These are phyloP conservation scores for Remersonia thermophila DNA, from an alignment of 2,329 filamentous ascomycete species.

Conservation along the genomic window DNA sequence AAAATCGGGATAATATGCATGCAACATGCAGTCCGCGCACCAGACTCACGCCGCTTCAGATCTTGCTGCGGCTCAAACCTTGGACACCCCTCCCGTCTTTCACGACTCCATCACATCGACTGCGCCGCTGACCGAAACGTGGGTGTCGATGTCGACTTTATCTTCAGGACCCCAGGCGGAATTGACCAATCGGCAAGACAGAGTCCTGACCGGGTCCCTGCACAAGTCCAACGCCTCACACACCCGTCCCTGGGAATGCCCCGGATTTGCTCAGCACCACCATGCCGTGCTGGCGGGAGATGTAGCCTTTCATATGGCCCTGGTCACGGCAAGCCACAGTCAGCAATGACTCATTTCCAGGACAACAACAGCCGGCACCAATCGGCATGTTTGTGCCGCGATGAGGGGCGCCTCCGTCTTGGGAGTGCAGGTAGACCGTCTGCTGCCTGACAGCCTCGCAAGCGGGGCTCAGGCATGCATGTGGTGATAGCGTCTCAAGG, in stretches of 20 bases:
- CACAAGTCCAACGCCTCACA: conserved; percentile 25
- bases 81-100: too few species aligned
- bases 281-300: conserved; percentile 76
- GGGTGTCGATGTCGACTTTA: too few species aligned
- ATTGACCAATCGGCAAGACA: not conserved
- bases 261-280: conserved; percentile 88
- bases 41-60: not conserved
- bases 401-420: conserved; percentile 5
- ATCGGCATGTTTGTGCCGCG: conserved; percentile 2
- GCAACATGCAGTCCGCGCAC: too few species aligned
- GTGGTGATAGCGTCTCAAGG: not conserved
- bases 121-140: too few species aligned
- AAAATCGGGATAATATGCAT: too few species aligned
- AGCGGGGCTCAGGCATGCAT: conserved; percentile 7
- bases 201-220: not conserved
- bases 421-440: conserved; percentile 6
- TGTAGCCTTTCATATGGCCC: conserved; percentile 97
- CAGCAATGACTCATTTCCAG: conserved; percentile 22
- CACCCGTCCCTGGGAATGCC: conserved; percentile 83
- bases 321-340: conserved; percentile 27
- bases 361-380: conserved; percentile 6
- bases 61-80: not conserved
- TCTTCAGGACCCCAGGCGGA: not conserved
- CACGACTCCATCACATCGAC: too few species aligned
- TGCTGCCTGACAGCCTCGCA: not conserved